Evolutionary conservation across 2,329 filamentous ascomycete genomes (phyloP).

Genomic region (Bertia moriformis): DNA sequence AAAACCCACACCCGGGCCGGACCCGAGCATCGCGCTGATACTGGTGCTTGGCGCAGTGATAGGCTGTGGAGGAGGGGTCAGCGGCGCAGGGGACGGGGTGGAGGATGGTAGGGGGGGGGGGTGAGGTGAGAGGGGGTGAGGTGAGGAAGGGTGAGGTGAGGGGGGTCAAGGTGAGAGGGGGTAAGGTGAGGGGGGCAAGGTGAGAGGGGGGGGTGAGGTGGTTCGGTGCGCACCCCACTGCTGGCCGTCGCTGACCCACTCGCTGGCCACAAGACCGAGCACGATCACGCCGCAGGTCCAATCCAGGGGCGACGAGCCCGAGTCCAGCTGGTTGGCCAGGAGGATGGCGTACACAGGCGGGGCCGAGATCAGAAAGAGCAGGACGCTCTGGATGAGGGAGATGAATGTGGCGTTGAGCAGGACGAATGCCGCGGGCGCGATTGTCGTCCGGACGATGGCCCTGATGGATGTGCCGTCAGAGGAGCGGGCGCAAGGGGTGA

Average conservation of each 20-base stretch:
- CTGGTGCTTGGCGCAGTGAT: constrained; percentile 65
- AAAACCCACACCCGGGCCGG: constrained; percentile 44
- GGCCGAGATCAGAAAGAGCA: constrained; percentile 65
- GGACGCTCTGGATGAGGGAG: constrained; percentile 64
- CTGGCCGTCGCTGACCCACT: constrained; percentile 78
- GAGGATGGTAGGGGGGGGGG: too few species aligned
- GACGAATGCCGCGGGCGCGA: constrained; percentile 57
- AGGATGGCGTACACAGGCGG: constrained; percentile 71
- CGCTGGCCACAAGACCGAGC: constrained; percentile 39
- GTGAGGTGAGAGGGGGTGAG: too few species aligned
- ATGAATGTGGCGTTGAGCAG: constrained; percentile 82
- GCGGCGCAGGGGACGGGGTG: too few species aligned
- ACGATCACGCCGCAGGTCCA: constrained; percentile 28
- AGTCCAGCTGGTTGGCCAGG: constrained; percentile 52
- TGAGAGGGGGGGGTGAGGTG: neutral
- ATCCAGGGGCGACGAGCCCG: constrained; percentile 27
- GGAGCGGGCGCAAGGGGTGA: constrained; percentile 2
- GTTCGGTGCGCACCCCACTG: constrained; percentile 71
- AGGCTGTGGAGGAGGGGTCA: constrained; percentile 48
- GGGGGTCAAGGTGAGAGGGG: too few species aligned
- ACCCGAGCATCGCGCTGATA: constrained; percentile 65
- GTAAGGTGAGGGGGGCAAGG: too few species aligned
- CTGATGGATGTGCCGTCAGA: too few species aligned
- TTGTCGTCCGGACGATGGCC: constrained; percentile 55
- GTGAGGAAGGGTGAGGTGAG: too few species aligned